A percentile compares a stretch with the other conserved stretches of the same genome.
Conservation (phyloP, 352 stramenopile species). For the Phytophthora hybrid region DNA sequence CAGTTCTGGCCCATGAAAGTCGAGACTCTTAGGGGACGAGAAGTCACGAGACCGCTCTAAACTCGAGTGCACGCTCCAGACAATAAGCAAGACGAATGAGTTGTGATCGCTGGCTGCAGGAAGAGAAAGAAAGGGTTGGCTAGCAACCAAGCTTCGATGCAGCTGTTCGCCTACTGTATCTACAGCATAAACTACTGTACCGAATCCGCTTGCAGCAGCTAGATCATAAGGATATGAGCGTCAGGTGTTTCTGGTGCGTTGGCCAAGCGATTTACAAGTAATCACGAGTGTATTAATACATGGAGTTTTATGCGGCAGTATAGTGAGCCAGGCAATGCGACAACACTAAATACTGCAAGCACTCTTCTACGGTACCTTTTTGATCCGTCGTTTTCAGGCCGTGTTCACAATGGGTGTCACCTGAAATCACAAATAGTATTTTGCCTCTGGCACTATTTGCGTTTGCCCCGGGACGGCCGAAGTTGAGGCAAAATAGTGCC, state of each 20-base stretch:
- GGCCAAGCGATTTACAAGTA: background rate
- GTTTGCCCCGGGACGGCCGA: too few species aligned
- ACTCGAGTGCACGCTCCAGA: background rate
- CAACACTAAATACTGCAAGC: too few species aligned
- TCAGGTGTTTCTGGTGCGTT: slow-evolving; percentile 19
- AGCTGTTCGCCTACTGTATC: slow-evolving; percentile 30
- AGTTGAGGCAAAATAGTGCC: too few species aligned
- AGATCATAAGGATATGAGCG: slow-evolving; percentile 32
- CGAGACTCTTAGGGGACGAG: background rate
- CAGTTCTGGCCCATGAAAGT: slow-evolving; percentile 3
- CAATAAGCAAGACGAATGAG: slow-evolving; percentile 16
- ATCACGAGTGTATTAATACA: too few species aligned
- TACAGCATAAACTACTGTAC: slow-evolving; percentile 14
- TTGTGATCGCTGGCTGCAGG: slow-evolving; percentile 18
- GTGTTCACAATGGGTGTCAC: too few species aligned
- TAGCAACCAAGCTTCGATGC: slow-evolving; percentile 24
- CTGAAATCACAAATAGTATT: too few species aligned
- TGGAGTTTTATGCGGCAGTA: too few species aligned
- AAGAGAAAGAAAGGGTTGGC: slow-evolving; percentile 34
- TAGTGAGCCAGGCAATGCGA: too few species aligned
- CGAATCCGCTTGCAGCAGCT: background rate
- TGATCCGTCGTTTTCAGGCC: too few species aligned
- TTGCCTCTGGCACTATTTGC: too few species aligned
- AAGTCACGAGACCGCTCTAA: background rate
- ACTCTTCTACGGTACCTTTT: too few species aligned